Evolutionary conservation across 2,329 filamentous ascomycete genomes (phyloP), one percentile per base, ranked within the genome.

Genomic region (Dichotomopilus funicola): DNA sequence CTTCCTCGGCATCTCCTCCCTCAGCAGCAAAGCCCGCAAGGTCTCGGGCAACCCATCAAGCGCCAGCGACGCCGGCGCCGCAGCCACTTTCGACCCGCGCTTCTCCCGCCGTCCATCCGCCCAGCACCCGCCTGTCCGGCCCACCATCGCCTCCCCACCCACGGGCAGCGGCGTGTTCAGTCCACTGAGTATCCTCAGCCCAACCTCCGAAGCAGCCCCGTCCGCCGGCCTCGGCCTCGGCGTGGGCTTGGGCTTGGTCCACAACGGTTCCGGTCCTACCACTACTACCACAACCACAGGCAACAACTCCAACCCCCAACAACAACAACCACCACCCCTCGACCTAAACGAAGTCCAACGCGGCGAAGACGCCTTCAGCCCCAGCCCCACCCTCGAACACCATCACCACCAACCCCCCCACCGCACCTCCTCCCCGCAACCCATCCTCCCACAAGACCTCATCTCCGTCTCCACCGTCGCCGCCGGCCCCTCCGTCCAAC

Each of bases 401-500:
- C 19, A 33, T 10, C 19, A 12, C 19, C 7, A n/a, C 34, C 11
- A 11, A 3, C 43, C 6, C 43, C 8, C 8, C 27, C 12, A 33
- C 45, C 50, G 27, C 12, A 36, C 52, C 34, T 35, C 55, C 4
- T 51, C 47, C 9, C 52, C 56, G 40, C 83, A 83, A 41, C 84
- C 86, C 56, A 83, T 87, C 6, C 80, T 88, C 19, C 19, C 19
- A 57, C 87, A 91, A 63, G 91, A 96, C 65, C 87, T 95, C 75
- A 81, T 94, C 35, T 95, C 89, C 1, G 88, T 89, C 6, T 95
- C 91, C 0, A 96, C 92, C 0, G 87, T 90, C 7, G 92, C 86
- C 0, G 91, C 92, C 0, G 94, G 94, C 0, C 94, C 94, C 0
- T 92, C 88, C 0, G 92, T 99, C 1, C 92, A 97, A 71, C 81